Percentiles rank a stretch among this genome's conserved stretches.
These are phyloP conservation scores for Hericium coralloides DNA, from an alignment of 768 basidiomycete genomes.

Conservation along the genomic window DNA sequence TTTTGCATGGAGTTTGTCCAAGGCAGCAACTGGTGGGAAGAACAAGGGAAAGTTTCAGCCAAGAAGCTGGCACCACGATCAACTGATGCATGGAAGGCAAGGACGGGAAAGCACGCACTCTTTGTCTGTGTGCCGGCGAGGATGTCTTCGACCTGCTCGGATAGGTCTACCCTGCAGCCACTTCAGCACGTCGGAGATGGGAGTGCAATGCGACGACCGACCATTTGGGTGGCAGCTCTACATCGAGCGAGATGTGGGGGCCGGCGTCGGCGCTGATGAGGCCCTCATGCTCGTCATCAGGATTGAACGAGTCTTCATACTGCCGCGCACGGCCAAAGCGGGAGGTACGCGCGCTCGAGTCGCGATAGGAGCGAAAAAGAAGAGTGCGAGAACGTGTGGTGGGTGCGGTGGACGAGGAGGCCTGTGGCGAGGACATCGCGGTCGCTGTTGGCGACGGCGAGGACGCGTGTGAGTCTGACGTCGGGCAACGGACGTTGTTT, in stretches of 20 bases:
- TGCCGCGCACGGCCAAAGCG: constrained; percentile 26
- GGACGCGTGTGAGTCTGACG: neutral
- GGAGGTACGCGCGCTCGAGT: constrained; percentile 52
- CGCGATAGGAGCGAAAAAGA: constrained; percentile 89
- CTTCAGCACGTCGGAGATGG: constrained; percentile 4
- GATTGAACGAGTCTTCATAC: constrained; percentile 40
- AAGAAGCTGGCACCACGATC: constrained; percentile 9
- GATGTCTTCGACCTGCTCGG: constrained; percentile 82
- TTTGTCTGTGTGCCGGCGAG: constrained; percentile 62
- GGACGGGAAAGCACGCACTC: constrained; percentile 44
- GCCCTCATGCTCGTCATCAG: constrained; percentile 56
- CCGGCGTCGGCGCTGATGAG: constrained; percentile 46
- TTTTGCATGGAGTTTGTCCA: constrained; percentile 95
- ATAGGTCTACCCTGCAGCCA: constrained; percentile 70
- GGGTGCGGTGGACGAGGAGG: constrained; percentile 21
- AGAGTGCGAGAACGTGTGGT: constrained; percentile 83
- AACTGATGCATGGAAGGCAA: constrained; percentile 9
- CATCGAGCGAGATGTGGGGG: constrained; percentile 44
- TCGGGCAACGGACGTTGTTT: too few species aligned
- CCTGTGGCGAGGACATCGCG: constrained; percentile 25
- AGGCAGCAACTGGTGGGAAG: constrained; percentile 52
- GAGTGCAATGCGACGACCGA: constrained; percentile 23
- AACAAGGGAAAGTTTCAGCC: constrained; percentile 14
- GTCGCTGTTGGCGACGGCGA: neutral
- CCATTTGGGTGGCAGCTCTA: constrained; percentile 81